Conservation (phyloP, 495 filamentous ascomycete genomes). For the Annulohypoxylon bovei region DNA sequence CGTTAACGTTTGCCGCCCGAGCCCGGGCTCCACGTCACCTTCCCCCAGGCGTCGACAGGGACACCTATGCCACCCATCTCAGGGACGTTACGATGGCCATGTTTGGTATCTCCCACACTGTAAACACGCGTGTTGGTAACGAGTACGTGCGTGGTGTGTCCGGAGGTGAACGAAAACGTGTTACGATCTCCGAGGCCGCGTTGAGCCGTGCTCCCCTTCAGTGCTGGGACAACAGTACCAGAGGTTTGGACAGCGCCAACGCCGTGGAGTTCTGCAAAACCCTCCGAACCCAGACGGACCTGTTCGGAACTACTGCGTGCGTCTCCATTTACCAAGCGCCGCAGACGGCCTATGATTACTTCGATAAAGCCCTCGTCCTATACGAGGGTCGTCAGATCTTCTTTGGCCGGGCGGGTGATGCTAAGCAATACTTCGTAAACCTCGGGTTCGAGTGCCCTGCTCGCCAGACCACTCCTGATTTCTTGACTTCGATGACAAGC, state of each 20-base stretch:
- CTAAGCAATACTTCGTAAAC: slow-evolving; percentile 74
- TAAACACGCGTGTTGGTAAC: slow-evolving; percentile 81
- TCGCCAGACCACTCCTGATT: slow-evolving; percentile 81
- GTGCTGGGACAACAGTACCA: slow-evolving; percentile 88
- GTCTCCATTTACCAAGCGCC: slow-evolving; percentile 90
- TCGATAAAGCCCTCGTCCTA: slow-evolving; percentile 81
- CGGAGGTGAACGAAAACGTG: slow-evolving; percentile 85
- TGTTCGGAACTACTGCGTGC: slow-evolving; percentile 70
- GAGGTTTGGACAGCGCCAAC: slow-evolving; percentile 82
- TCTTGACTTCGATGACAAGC: slow-evolving; percentile 81
- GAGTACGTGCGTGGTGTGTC: slow-evolving; percentile 82
- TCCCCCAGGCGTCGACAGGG: slow-evolving; percentile 66
- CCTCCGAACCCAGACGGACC: slow-evolving; percentile 70
- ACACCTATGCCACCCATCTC: slow-evolving; percentile 70
- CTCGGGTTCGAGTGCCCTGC: slow-evolving; percentile 80
- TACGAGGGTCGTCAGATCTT: slow-evolving; percentile 88
- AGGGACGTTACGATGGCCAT: slow-evolving; percentile 82
- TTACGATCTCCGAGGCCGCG: slow-evolving; percentile 79
- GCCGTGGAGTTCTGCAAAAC: slow-evolving; percentile 83
- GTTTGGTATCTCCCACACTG: slow-evolving; percentile 78
- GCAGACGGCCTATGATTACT: slow-evolving; percentile 78
- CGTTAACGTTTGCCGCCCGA: slow-evolving; percentile 78
- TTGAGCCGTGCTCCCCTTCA: slow-evolving; percentile 74
- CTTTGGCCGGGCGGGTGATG: slow-evolving; percentile 71
- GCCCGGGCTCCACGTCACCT: slow-evolving; percentile 72